Percentiles rank a stretch among this genome's conserved stretches.
These are phyloP conservation scores for Globisporangium parvum DNA, from an alignment of 352 stramenopile genomes.

Conservation along the genomic window DNA sequence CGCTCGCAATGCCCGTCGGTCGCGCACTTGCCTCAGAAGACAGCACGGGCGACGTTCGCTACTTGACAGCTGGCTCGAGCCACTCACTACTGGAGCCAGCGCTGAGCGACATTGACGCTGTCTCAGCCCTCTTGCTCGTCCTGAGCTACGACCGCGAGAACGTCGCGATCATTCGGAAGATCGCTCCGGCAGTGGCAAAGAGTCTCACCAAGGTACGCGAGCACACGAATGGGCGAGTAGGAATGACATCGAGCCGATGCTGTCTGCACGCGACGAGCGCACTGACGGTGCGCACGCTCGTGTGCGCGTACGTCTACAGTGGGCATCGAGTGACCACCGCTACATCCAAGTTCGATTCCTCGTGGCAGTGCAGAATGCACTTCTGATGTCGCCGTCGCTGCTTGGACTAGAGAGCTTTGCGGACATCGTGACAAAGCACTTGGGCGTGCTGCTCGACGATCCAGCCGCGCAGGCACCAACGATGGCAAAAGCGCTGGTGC, in stretches of 20 bases:
- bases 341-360: constrained; percentile 4
- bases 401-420: constrained; percentile 1
- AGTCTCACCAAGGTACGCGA: not conserved
- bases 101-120: constrained; percentile 2
- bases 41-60: not conserved
- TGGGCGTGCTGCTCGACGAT: not conserved
- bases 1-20: not conserved
- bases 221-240: not conserved
- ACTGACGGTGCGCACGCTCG: not conserved
- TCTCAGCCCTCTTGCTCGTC: constrained; percentile 1
- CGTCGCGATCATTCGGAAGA: not conserved
- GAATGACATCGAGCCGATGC: no score
- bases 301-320: not conserved
- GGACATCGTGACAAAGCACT: not conserved
- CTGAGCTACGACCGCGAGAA: constrained; percentile 2
- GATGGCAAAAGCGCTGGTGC: constrained; percentile 1
- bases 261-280: not conserved
- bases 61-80: not conserved
- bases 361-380: not conserved
- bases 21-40: not conserved
- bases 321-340: not conserved
- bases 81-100: not conserved
- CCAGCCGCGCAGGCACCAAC: not conserved
- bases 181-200: not conserved
- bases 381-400: not conserved